phyloP scores from a whole-genome alignment of 1,284 basidiomycete species.

The Tilletia setariae region DNA sequence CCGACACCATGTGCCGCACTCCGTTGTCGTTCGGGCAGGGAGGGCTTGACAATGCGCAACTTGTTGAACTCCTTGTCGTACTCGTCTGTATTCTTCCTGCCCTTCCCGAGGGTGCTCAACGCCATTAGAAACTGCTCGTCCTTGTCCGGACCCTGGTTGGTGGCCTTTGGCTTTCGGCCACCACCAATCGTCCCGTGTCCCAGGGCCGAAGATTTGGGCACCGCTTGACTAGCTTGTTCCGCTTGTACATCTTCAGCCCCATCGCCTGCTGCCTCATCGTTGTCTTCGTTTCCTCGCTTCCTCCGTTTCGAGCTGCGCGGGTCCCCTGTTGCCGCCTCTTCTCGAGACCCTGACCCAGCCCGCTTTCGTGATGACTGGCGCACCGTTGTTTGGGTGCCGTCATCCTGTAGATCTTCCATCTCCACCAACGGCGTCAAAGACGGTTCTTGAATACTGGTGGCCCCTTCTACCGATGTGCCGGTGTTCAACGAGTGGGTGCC shows the following conservation, averaged over 20 bases:
- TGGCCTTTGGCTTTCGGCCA: background rate
- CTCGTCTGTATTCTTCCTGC: conserved; percentile 32
- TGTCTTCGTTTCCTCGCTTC: background rate
- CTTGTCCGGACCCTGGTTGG: conserved; percentile 29
- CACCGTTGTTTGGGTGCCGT: background rate
- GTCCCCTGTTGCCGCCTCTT: background rate
- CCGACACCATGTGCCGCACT: conserved; percentile 12
- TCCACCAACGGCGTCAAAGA: background rate
- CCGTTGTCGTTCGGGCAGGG: background rate
- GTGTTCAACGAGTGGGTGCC: too few relatives aligned
- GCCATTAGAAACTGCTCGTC: conserved; percentile 39
- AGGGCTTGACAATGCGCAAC: conserved; percentile 23
- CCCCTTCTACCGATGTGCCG: too few relatives aligned
- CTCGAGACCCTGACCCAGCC: background rate
- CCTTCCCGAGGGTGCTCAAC: conserved; percentile 32
- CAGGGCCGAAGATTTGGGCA: background rate
- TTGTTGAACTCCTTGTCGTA: conserved; percentile 46
- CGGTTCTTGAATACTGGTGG: too few relatives aligned
- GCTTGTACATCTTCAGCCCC: background rate
- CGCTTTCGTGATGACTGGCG: background rate
- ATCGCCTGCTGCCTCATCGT: background rate
- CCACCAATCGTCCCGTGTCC: background rate
- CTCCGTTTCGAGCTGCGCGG: background rate
- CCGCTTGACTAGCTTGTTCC: background rate
- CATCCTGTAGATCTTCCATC: background rate